Conservation (phyloP, 257 asterid genomes). For the Striga asiatica region DNA sequence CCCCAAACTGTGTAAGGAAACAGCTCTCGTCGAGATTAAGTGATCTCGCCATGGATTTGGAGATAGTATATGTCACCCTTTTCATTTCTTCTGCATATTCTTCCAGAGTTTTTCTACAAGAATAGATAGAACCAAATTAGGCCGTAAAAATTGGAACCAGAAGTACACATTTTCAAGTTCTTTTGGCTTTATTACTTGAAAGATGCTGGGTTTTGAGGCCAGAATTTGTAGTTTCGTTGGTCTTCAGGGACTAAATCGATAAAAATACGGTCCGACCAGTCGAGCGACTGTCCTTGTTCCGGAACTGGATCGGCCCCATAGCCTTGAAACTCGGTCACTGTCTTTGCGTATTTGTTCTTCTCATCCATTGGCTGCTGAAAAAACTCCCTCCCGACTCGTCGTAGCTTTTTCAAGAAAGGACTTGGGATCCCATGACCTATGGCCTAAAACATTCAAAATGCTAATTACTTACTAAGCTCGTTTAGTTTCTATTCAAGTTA, state of each 20-base stretch:
- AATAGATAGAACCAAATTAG: too few relatives aligned
- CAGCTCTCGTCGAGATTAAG: background rate
- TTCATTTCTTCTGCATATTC: background rate
- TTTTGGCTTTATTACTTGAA: conserved; percentile 40
- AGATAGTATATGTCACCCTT: background rate
- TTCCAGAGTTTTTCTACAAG: background rate
- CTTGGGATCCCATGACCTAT: conserved; percentile 38
- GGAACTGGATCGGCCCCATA: conserved; percentile 52
- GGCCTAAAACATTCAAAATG: conserved; percentile 20
- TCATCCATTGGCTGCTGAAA: conserved; percentile 40
- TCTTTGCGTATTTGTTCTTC: conserved; percentile 39
- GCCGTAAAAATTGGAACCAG: too few relatives aligned
- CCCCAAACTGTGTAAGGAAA: background rate
- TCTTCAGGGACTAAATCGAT: conserved; percentile 29
- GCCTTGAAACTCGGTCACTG: conserved; percentile 35
- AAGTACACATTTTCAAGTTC: too few relatives aligned
- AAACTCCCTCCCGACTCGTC: conserved; percentile 28
- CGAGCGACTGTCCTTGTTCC: conserved; percentile 26
- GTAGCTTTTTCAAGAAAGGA: conserved; percentile 25
- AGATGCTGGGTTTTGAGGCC: conserved; percentile 36
- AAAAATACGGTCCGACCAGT: conserved; percentile 51
- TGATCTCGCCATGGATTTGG: background rate
- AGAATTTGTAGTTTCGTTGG: conserved; percentile 28
- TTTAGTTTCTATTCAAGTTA: too few relatives aligned
- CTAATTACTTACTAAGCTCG: too few relatives aligned